A percentile compares a stretch with the other conserved stretches of the same genome.
These are phyloP conservation scores for Suillus subluteus DNA, from an alignment of 768 basidiomycete genomes.

Conservation along the genomic window DNA sequence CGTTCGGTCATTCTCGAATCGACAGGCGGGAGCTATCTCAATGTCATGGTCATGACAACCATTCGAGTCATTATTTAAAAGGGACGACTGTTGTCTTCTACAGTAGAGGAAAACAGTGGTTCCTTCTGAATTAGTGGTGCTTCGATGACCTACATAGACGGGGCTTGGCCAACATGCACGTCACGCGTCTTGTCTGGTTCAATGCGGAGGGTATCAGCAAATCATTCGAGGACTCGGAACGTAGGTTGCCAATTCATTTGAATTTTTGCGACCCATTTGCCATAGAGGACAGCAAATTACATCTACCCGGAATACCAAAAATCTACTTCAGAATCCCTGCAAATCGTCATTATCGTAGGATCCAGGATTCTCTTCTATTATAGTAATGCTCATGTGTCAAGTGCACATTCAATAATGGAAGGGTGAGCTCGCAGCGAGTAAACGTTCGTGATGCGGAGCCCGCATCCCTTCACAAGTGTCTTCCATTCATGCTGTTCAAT, in stretches of 20 bases:
- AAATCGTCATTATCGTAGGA: background rate
- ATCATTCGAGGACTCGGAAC: no score
- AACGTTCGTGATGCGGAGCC: constrained; percentile 2
- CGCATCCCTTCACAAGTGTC: background rate
- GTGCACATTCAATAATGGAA: constrained; percentile 7
- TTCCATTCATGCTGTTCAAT: background rate
- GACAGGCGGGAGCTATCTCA: background rate
- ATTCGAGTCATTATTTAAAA: background rate
- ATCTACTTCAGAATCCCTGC: background rate
- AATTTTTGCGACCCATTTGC: no score
- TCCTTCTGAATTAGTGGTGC: background rate
- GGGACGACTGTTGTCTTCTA: background rate
- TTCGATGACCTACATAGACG: background rate
- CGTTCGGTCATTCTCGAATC: background rate
- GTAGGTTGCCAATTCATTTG: no score
- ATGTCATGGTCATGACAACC: background rate
- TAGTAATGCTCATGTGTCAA: background rate
- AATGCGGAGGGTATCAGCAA: no score
- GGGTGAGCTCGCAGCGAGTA: background rate
- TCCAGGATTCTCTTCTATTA: background rate
- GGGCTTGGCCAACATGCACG: background rate
- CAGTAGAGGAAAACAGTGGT: background rate
- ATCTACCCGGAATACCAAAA: no score
- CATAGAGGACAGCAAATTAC: no score
- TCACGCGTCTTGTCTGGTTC: background rate